Percentiles rank a stretch among this genome's conserved stretches.
Evolutionary conservation across 2,329 filamentous ascomycete species (phyloP).

Genomic region (Diaporthe destruens): DNA sequence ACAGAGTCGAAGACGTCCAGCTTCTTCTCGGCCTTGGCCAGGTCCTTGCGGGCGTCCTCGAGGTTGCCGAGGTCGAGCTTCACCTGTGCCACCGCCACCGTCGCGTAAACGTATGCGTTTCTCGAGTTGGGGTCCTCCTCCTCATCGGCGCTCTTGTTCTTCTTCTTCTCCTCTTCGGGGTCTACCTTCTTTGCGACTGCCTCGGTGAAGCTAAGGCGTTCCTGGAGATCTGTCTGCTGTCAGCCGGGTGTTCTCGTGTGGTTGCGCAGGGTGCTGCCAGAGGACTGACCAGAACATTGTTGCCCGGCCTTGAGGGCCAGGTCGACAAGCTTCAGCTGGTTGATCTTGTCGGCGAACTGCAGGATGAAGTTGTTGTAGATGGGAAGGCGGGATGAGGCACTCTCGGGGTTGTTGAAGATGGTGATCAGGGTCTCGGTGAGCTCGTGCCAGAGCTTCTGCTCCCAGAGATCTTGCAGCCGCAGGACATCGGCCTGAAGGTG

Average conservation of each 20-base stretch:
- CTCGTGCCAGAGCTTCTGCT: slow-evolving; percentile 99
- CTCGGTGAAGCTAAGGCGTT: slow-evolving; percentile 87
- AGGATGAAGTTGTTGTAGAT: slow-evolving; percentile 96
- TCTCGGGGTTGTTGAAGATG: slow-evolving; percentile 88
- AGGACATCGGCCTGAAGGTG: slow-evolving; percentile 90
- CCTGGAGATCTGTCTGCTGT: slow-evolving; percentile 76
- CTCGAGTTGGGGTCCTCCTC: slow-evolving; percentile 68
- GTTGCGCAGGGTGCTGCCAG: not conserved
- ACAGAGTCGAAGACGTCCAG: slow-evolving; percentile 94
- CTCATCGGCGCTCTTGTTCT: slow-evolving; percentile 42
- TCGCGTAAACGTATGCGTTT: slow-evolving; percentile 95
- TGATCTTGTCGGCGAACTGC: slow-evolving; percentile 98
- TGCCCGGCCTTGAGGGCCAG: slow-evolving; percentile 88
- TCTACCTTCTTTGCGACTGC: slow-evolving; percentile 89
- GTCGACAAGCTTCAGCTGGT: slow-evolving; percentile 96
- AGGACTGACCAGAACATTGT: slow-evolving; percentile 78
- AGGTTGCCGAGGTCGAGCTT: slow-evolving; percentile 85
- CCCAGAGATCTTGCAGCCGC: slow-evolving; percentile 96
- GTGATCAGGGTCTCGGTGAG: slow-evolving; percentile 89
- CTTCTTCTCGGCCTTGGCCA: slow-evolving; percentile 88
- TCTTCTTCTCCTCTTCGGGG: slow-evolving; percentile 71
- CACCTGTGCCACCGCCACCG: slow-evolving; percentile 88
- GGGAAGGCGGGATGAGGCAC: slow-evolving; percentile 84
- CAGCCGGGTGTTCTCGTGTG: slow-evolving; percentile 3
- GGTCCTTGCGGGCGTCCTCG: slow-evolving; percentile 85